These are phyloP conservation scores for Mycosphaerelloides madeirae DNA, from an alignment of 2,329 filamentous ascomycete genomes.

Conservation along the genomic window DNA sequence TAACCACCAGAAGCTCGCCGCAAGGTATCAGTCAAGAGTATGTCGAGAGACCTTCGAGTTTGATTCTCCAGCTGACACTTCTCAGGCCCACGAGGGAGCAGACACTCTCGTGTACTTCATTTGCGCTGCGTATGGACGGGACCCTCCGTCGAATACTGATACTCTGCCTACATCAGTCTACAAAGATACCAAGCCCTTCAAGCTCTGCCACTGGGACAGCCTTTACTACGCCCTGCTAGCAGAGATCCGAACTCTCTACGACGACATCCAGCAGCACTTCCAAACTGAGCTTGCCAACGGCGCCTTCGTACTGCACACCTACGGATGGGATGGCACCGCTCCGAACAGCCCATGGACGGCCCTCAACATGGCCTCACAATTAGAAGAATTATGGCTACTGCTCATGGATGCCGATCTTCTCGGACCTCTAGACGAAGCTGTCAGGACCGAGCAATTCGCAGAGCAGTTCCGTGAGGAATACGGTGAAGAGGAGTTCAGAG, in stretches of 20 bases:
- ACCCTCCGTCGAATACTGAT: not conserved
- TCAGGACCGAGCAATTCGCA: constrained; percentile 6
- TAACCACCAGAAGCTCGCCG: constrained; percentile 4
- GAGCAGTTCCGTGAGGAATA: not conserved
- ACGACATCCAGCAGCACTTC: constrained; percentile 12
- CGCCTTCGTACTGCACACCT: constrained; percentile 12
- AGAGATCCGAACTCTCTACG: constrained; percentile 18
- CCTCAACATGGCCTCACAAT: constrained; percentile 14
- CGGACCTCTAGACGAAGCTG: constrained; percentile 18
- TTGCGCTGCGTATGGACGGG: not conserved
- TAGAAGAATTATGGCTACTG: constrained; percentile 20
- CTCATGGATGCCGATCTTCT: constrained; percentile 15
- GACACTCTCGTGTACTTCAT: constrained; percentile 1
- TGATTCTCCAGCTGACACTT: not conserved
- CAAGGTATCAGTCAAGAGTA: constrained; percentile 2
- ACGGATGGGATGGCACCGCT: constrained; percentile 8
- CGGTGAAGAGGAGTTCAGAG: not conserved
- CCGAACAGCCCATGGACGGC: constrained; percentile 9
- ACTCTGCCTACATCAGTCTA: not conserved
- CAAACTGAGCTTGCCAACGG: constrained; percentile 10
- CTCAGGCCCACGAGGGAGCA: not conserved
- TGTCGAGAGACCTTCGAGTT: not conserved
- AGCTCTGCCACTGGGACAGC: constrained; percentile 13
- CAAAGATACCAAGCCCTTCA: not conserved
- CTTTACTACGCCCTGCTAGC: constrained; percentile 20